Evolutionary conservation across 345 rosid species (phyloP), one percentile per base, ranked within the genome.

Genomic region (Bruguiera sexangula): DNA sequence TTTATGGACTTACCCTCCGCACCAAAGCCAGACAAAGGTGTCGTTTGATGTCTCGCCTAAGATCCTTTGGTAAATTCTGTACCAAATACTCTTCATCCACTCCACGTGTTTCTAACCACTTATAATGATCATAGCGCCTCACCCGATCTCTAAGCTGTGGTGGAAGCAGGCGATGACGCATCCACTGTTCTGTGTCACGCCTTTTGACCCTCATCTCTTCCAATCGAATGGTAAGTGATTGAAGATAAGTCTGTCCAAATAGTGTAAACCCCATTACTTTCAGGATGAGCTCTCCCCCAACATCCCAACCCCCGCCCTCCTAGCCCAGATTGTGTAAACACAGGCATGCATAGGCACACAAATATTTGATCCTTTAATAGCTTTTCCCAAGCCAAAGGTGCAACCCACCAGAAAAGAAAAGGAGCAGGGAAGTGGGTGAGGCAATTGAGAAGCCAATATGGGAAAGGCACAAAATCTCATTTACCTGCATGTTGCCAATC

Each of bases 101-200:
- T 69, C 98, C 98, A 0, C 96, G 91, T 24, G 98, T 94, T 83
- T 84, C 98, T 83, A 91, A 73, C 98, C 97, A 94, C 75, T 91
- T 94, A 81, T 94, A 94, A 70, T 94, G 98, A 73, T 94, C 98
- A 73, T 94, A 91, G 54, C 96, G 82, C 70, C 97, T 84, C 50
- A 94, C 97, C 16, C 98, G 84, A 71, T 94, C 97, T 66, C 93
- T 82, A 26, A 94, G 83, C 1, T 94, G 95, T 2, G 66, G 85
- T 22, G 98, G 98, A 73, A 94, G 97, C 88, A 94, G 82, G 15
- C 98, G 93, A 57, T 94, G 98, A 80, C 87, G 97, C 98, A 94
- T 94, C 97, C 98, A 94, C 79, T 89, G 98, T 61, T 94, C 98
- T 15, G 98, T 89, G 75, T 94, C 98, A 11, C 96, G 99, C 86